Evolutionary conservation across 208 protist species (phyloP), one percentile per base, ranked within the genome.

Genomic region (Angomonas deanei): DNA sequence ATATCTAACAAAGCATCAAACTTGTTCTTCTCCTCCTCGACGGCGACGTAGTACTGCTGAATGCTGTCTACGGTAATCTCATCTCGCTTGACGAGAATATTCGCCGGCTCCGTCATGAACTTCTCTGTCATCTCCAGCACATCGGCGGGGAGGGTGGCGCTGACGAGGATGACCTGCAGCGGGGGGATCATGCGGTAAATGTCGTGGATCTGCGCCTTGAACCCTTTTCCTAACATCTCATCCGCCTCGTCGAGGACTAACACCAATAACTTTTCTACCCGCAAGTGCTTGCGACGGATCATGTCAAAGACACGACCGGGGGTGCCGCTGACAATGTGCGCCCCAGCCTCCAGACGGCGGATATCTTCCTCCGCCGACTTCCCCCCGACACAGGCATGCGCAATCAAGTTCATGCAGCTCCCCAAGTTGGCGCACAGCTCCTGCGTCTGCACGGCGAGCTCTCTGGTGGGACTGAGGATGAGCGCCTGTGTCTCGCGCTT

Each of bases 161-260:
- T 91, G n/a, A 97, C 85, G 5, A 97, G 75, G 13, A 96, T 81
- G 13, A 97, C 88, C 77, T 98, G 96, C 62, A 91, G 74, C 28
- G 88, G 82, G 13, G 90, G 86, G 36, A 99, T 80, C 67, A 92
- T 88, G 30, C 96, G 84, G 86, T 98, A 99, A 52, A 99, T 98
- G 67, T 99, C 97, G 75, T 99, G 97, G 58, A 99, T 98, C 82
- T 99, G 97, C 21, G 98, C 97, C 67, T 98, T 98, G 82, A 99
- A 99, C 36, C 97, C 97, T 56, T 93, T 88, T n/a, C 84, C 91
- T n/a, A 99, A 90, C 97, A 99, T 99, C 75, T 99, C 98, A 75
- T 99, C 99, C 48, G 98, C 98, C 75, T 99, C 98, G 73, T 99
- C 99, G 19, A 99, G 69, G 49, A 99, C 88, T 13, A 99, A 86